Evolutionary conservation across 352 stramenopile species (phyloP), one percentile per base, ranked within the genome.

Genomic region (Pythium graminicola): DNA sequence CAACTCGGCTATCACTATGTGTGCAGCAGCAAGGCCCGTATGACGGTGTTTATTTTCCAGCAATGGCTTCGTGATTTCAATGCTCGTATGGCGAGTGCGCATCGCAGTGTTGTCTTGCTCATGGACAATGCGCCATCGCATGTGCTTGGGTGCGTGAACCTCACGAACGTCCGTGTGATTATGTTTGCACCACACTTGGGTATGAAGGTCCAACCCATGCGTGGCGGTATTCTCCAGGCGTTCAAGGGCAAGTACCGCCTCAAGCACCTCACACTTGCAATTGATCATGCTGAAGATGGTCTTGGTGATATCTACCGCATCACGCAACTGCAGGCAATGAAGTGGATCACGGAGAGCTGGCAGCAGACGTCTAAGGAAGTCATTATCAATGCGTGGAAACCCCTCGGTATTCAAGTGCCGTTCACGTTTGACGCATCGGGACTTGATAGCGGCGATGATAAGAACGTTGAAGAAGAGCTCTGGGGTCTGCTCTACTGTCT

Each of bases 31-130:
- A 85, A 85, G 62, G 69, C 78, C 17, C 81, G 80, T 52, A 93
- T 93, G 82, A 93, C 82, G 11, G 78, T 91, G 27, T 89, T 90
- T 53, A 91, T 93, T 54, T 93, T 93, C 62, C 80, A 93, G 70
- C 79, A 91, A 50, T 93, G 82, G 82, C 60, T 93, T 22, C 80
- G 80, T 8, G 80, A 91, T 51, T 89, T 93, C 39, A 93, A 93
- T 48, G 76, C 78, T 19, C 79, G 80, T 45, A 93, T 93, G 82
- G 80, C 81, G 11, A 90, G 79, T 46, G 77, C 80, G 16, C 82
- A 93, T 60, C 80, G 82, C 54, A 80, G 81, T 46, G 80, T 93
- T 28, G 71, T 93, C 55, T 67, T 93, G 45, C 60, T 93, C 11
- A 86, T 93, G 72, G 82, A 93, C 67, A 93, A 90, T 40, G 82